Percentiles rank a stretch among this genome's conserved stretches.
Conservation (phyloP, 495 filamentous ascomycete species). For the Hypoxylon intermedium region DNA sequence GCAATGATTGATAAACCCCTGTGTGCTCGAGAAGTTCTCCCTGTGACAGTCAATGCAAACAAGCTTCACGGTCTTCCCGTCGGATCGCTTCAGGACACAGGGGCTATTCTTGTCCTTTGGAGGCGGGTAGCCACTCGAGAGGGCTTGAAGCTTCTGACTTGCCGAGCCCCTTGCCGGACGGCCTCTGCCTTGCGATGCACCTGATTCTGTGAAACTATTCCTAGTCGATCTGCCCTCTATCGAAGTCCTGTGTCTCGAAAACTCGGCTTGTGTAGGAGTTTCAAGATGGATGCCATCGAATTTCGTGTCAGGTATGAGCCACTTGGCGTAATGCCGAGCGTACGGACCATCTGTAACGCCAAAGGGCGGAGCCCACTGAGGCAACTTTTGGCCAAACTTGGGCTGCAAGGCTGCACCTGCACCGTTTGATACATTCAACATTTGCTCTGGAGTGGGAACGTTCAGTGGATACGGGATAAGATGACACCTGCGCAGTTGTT, state of each 20-base stretch:
- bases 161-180: conserved; percentile 66
- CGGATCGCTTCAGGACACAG: conserved; percentile 59
- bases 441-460: conserved; percentile 64
- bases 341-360: conserved; percentile 92
- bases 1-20: conserved; percentile 98
- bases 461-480: conserved; percentile 83
- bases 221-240: conserved; percentile 77
- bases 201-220: conserved; percentile 68
- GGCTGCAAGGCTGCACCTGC: conserved; percentile 68
- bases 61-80: conserved; percentile 71
- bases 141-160: conserved; percentile 69
- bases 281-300: conserved; percentile 75
- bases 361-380: conserved; percentile 77
- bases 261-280: conserved; percentile 39
- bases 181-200: conserved; percentile 59
- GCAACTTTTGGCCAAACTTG: conserved; percentile 64
- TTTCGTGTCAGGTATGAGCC: conserved; percentile 85
- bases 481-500: conserved; percentile 90
- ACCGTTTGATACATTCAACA: conserved; percentile 72
- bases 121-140: conserved; percentile 74
- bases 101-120: conserved; percentile 69
- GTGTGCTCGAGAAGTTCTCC: conserved; percentile 90
- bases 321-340: conserved; percentile 88
- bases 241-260: conserved; percentile 49
- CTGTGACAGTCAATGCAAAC: conserved; percentile 87